Percentiles rank a stretch among this genome's conserved stretches.
Conservation (phyloP, 2,329 filamentous ascomycete genomes). For the Aspergillus pseudotamarii region DNA sequence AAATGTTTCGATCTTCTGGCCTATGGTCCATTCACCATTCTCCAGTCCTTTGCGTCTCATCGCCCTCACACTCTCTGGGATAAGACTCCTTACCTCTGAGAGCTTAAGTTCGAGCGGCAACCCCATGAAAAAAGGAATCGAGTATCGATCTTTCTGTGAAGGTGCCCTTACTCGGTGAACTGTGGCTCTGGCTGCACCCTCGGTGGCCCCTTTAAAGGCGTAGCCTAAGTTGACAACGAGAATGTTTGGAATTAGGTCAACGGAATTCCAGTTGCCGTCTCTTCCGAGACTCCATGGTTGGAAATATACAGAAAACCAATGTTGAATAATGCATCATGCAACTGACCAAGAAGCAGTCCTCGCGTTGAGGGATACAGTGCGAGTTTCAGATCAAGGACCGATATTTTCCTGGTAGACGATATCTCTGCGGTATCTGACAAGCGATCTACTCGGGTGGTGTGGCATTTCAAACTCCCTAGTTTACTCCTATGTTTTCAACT, state of each 20-base stretch:
- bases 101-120: neutral
- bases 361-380: too few relatives aligned
- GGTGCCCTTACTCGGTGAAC: neutral
- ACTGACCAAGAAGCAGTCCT: neutral
- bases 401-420: neutral
- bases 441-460: neutral
- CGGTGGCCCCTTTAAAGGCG: neutral
- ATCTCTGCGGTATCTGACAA: slow-evolving; percentile 2
- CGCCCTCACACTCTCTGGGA: neutral
- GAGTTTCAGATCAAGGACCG: neutral
- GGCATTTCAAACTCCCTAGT: neutral
- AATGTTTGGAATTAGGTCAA: neutral
- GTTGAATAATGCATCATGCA: neutral
- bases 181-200: neutral
- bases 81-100: neutral
- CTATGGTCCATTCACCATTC: neutral
- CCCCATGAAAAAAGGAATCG: neutral
- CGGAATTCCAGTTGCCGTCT: neutral
- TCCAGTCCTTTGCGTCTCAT: slow-evolving; percentile 2
- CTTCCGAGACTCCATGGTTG: neutral
- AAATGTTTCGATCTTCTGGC: neutral
- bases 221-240: neutral
- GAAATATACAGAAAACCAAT: neutral
- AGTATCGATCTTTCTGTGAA: neutral
- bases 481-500: neutral